phyloP scores from a whole-genome alignment of 371 early-diverging fungal genomes.

The Fennellomyces sp. region DNA sequence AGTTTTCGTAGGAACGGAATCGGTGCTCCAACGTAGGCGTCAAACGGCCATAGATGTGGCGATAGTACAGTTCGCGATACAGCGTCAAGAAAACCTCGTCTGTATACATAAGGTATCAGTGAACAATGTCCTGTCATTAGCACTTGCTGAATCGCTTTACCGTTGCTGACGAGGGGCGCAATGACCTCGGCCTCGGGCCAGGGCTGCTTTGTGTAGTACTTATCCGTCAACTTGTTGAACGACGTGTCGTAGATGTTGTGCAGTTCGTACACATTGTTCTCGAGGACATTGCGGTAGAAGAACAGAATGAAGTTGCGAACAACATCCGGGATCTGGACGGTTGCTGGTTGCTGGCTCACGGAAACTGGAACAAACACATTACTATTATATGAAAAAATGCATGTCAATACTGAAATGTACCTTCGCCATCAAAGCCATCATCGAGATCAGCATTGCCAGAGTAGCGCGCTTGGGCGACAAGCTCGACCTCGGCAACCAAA shows the following conservation, averaged over 20 bases:
- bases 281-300: constrained; percentile 79
- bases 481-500: constrained; percentile 83
- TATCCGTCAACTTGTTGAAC: constrained; percentile 92
- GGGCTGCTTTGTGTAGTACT: constrained; percentile 84
- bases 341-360: constrained; percentile 42
- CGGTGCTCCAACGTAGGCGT: constrained; percentile 89
- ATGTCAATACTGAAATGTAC: constrained; percentile 16
- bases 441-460: constrained; percentile 57
- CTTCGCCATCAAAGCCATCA: constrained; percentile 51
- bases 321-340: constrained; percentile 76
- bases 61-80: constrained; percentile 95
- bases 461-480: constrained; percentile 62
- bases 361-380: constrained; percentile 17
- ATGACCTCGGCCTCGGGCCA: constrained; percentile 94
- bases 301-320: constrained; percentile 84
- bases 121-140: no score
- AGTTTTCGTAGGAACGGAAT: constrained; percentile 92
- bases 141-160: no score
- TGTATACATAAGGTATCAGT: constrained; percentile 19
- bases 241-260: constrained; percentile 88
- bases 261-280: constrained; percentile 84
- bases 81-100: constrained; percentile 90
- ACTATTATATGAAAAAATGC: neutral
- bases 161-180: constrained; percentile 83
- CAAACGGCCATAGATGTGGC: constrained; percentile 92